phyloP scores from a whole-genome alignment of 1,284 basidiomycete genomes.

The Apiotrichum sp. region DNA sequence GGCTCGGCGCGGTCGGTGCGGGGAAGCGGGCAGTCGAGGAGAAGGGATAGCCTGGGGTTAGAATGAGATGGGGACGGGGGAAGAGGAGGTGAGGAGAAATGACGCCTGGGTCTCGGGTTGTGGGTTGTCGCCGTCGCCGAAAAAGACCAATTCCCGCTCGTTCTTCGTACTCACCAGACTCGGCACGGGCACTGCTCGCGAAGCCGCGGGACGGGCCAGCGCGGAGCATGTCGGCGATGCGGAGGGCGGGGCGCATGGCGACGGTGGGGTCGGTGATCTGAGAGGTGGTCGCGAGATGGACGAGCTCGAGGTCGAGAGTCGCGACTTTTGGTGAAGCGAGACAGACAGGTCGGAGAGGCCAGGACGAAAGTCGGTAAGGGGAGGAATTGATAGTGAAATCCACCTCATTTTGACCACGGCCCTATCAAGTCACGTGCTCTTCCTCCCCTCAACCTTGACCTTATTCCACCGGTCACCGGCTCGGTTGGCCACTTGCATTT shows the following conservation, averaged over 20 bases:
- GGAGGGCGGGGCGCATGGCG: constrained; percentile 8
- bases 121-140: not conserved
- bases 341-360: too few relatives aligned
- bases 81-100: not conserved
- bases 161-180: not conserved
- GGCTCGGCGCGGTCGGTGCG: constrained; percentile 49
- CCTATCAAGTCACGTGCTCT: too few relatives aligned
- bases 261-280: not conserved
- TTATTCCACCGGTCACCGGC: too few relatives aligned
- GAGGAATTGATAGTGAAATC: too few relatives aligned
- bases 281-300: not conserved
- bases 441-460: too few relatives aligned
- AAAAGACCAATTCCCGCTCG: not conserved
- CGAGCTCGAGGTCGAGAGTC: not conserved
- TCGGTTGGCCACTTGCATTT: too few relatives aligned
- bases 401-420: too few relatives aligned
- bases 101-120: not conserved
- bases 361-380: too few relatives aligned
- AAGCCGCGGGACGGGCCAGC: constrained; percentile 10
- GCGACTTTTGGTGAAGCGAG: not conserved
- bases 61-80: not conserved
- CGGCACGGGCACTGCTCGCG: not conserved
- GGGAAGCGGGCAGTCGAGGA: constrained; percentile 61
- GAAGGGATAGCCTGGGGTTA: constrained; percentile 58
- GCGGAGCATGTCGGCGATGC: constrained; percentile 7